These are phyloP conservation scores for Rhododendron molle DNA, from an alignment of 148 eudicot species.

Conservation along the genomic window DNA sequence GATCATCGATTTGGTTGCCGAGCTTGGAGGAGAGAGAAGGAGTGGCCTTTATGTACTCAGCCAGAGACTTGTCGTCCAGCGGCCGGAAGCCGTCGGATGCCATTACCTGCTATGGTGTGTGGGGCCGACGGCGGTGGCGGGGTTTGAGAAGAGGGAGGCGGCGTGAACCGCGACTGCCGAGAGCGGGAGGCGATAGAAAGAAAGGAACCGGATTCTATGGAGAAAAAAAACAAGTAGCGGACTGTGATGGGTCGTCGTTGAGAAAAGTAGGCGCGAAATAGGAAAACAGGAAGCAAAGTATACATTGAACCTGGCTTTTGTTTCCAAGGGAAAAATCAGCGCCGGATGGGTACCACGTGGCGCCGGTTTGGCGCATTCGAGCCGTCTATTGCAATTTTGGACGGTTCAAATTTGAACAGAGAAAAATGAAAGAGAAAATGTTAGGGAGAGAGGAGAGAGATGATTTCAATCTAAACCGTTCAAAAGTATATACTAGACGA, in stretches of 20 bases:
- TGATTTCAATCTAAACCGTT: no score
- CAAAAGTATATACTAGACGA: no score
- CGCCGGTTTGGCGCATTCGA: accelerated
- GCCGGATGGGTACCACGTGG: no score
- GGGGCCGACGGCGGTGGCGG: not conserved
- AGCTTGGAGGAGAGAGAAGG: conserved; percentile 58
- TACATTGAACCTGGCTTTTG: not conserved
- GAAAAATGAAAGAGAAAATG: no score
- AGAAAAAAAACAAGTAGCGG: no score
- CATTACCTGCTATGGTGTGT: conserved; percentile 20
- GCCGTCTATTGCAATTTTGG: no score
- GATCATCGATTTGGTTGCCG: conserved; percentile 37
- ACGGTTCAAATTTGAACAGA: no score
- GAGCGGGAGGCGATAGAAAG: not conserved
- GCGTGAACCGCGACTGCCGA: not conserved
- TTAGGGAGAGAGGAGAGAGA: no score
- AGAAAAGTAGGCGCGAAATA: not conserved
- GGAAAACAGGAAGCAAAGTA: not conserved
- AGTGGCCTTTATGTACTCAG: conserved; percentile 71
- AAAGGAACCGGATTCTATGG: not conserved
- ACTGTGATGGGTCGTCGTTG: not conserved
- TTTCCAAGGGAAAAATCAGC: no score
- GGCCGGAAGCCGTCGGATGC: conserved; percentile 45
- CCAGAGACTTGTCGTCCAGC: conserved; percentile 59
- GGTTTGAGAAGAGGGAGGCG: not conserved